Conservation (phyloP, 2,329 filamentous ascomycete genomes). For the Sporothrix pseudoabietina region DNA sequence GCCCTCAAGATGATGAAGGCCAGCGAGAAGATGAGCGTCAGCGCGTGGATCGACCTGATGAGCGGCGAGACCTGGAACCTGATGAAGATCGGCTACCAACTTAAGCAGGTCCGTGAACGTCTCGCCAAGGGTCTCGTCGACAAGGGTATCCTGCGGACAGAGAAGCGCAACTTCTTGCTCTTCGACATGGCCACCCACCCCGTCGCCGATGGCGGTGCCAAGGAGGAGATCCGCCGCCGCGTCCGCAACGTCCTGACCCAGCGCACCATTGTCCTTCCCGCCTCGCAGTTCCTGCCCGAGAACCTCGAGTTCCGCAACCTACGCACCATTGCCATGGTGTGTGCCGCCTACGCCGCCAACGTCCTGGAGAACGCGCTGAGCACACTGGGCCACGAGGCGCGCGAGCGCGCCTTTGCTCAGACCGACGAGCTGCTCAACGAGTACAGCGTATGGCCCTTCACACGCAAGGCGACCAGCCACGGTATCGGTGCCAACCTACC, state of each 20-base stretch:
- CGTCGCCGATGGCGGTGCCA: constrained; percentile 92
- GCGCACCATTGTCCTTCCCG: constrained; percentile 86
- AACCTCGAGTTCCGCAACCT: constrained; percentile 92
- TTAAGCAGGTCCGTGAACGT: constrained; percentile 98
- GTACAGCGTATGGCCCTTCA: constrained; percentile 98
- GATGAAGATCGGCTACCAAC: constrained; percentile 99
- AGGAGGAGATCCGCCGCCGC: constrained; percentile 92
- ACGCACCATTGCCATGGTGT: constrained; percentile 93
- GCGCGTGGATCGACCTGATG: constrained; percentile 98
- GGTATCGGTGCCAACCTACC: constrained; percentile 92
- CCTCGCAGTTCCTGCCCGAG: constrained; percentile 87
- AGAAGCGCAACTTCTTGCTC: constrained; percentile 98
- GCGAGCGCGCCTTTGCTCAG: constrained; percentile 93
- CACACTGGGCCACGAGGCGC: constrained; percentile 87
- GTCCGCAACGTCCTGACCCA: constrained; percentile 91
- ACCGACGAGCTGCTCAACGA: constrained; percentile 94
- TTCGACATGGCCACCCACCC: constrained; percentile 99
- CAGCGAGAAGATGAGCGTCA: constrained; percentile 99
- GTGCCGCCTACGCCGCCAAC: constrained; percentile 95
- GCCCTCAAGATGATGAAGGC: constrained; percentile 99
- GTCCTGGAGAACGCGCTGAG: constrained; percentile 97
- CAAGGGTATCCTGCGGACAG: constrained; percentile 96
- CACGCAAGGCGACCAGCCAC: constrained; percentile 73
- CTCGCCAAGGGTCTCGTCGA: constrained; percentile 96
- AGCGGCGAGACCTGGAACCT: constrained; percentile 99